phyloP scores from a whole-genome alignment of 2,329 filamentous ascomycete species.

The Ascocoryne sarcoides region DNA sequence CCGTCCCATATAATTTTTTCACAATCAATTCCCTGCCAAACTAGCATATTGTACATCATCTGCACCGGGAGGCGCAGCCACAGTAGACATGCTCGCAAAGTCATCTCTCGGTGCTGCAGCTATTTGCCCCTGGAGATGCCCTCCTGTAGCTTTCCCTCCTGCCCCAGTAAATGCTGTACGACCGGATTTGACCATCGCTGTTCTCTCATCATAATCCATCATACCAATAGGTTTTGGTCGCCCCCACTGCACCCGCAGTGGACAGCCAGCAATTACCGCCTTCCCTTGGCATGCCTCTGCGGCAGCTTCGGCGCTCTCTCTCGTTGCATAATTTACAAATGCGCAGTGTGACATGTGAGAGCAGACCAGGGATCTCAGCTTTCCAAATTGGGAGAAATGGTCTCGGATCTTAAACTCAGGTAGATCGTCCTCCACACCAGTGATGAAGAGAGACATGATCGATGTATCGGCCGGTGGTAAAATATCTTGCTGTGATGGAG shows the following conservation, averaged over 20 bases:
- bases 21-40: constrained; percentile 64
- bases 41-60: constrained; percentile 78
- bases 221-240: constrained; percentile 85
- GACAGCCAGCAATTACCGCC: constrained; percentile 84
- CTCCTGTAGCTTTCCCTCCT: constrained; percentile 31
- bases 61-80: constrained; percentile 72
- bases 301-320: constrained; percentile 77
- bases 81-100: constrained; percentile 30
- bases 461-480: constrained; percentile 73
- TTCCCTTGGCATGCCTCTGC: constrained; percentile 78
- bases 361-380: constrained; percentile 86
- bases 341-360: constrained; percentile 96
- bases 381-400: constrained; percentile 82
- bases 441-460: constrained; percentile 89
- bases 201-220: constrained; percentile 78
- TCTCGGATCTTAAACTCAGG: constrained; percentile 86
- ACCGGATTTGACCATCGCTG: constrained; percentile 73
- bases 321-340: constrained; percentile 86
- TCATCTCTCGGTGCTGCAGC: constrained; percentile 22
- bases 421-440: constrained; percentile 90
- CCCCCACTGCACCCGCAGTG: constrained; percentile 84
- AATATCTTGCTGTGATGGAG: constrained; percentile 78
- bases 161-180: constrained; percentile 46
- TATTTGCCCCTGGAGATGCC: constrained; percentile 19
- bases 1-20: constrained; percentile 1